These are phyloP conservation scores for Lineolata rhizophorae DNA, from an alignment of 495 filamentous ascomycete genomes.

Conservation along the genomic window DNA sequence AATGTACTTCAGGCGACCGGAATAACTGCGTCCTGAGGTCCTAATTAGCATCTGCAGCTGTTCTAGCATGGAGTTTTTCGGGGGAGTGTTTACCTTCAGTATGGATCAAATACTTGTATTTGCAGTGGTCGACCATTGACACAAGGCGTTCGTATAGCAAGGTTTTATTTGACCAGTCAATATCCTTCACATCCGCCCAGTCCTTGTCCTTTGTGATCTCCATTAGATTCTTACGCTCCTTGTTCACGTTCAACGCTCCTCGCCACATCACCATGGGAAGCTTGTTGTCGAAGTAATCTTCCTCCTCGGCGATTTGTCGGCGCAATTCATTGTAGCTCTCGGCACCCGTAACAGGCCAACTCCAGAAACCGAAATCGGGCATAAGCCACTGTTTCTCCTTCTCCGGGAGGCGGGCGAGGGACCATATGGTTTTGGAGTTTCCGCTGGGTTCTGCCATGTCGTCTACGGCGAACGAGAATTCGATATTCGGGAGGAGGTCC, in stretches of 20 bases:
- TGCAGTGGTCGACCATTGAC: conserved; percentile 11
- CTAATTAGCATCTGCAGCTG: background rate
- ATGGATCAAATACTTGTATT: conserved; percentile 10
- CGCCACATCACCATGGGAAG: conserved; percentile 11
- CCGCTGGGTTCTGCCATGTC: conserved; percentile 4
- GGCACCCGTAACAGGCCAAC: conserved; percentile 7
- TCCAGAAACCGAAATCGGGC: conserved; percentile 15
- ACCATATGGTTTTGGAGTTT: conserved; percentile 7
- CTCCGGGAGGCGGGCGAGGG: conserved; percentile 4
- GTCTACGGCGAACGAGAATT: conserved; percentile 11
- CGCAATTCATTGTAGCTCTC: conserved; percentile 6
- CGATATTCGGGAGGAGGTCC: conserved; percentile 9
- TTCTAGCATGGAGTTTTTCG: background rate
- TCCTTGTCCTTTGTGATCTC: conserved; percentile 4
- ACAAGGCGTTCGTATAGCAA: background rate
- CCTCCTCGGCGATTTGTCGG: conserved; percentile 3
- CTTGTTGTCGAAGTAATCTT: conserved; percentile 6
- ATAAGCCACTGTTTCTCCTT: conserved; percentile 12
- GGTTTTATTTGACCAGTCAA: conserved; percentile 9
- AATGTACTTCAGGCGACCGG: conserved; percentile 13
- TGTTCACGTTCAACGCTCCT: conserved; percentile 4
- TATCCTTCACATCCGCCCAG: conserved; percentile 11
- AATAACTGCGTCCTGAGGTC: conserved; percentile 6
- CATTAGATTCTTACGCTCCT: conserved; percentile 6
- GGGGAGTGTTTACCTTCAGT: conserved; percentile 9